Percentiles rank a stretch among this genome's conserved stretches.
Evolutionary conservation across 495 filamentous ascomycete genomes (phyloP).

Genomic region (Lineolata rhizophorae): DNA sequence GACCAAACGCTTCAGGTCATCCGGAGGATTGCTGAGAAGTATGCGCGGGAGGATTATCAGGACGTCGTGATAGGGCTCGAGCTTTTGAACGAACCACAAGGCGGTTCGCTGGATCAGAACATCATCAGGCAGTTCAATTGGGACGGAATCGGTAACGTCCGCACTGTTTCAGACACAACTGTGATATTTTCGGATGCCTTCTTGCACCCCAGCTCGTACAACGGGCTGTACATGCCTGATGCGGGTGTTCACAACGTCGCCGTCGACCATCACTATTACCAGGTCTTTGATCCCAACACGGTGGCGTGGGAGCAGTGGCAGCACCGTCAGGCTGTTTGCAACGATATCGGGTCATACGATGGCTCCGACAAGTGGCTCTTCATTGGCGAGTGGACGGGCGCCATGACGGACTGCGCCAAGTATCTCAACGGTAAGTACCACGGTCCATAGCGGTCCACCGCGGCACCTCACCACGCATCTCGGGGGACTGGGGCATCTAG

Average conservation of each 20-base stretch:
- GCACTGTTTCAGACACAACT: conserved; percentile 25
- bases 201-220: conserved; percentile 17
- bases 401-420: conserved; percentile 54
- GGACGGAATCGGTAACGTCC: conserved; percentile 33
- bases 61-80: conserved; percentile 51
- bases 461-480: neutral
- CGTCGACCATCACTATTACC: conserved; percentile 28
- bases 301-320: conserved; percentile 17
- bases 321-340: conserved; percentile 24
- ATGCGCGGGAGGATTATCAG: conserved; percentile 25
- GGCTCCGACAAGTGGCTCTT: conserved; percentile 25
- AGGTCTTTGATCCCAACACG: conserved; percentile 20
- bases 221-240: conserved; percentile 22
- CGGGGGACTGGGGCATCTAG: no score
- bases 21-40: conserved; percentile 33
- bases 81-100: conserved; percentile 47
- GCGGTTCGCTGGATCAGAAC: conserved; percentile 25
- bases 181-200: conserved; percentile 54
- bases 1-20: conserved; percentile 34
- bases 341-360: conserved; percentile 16
- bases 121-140: conserved; percentile 40
- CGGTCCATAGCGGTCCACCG: neutral
- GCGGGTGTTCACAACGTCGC: conserved; percentile 19
- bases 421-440: conserved; percentile 38
- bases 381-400: conserved; percentile 32